Evolutionary conservation across 2,329 filamentous ascomycete species (phyloP).

Genomic region (Neonectria coccinea): DNA sequence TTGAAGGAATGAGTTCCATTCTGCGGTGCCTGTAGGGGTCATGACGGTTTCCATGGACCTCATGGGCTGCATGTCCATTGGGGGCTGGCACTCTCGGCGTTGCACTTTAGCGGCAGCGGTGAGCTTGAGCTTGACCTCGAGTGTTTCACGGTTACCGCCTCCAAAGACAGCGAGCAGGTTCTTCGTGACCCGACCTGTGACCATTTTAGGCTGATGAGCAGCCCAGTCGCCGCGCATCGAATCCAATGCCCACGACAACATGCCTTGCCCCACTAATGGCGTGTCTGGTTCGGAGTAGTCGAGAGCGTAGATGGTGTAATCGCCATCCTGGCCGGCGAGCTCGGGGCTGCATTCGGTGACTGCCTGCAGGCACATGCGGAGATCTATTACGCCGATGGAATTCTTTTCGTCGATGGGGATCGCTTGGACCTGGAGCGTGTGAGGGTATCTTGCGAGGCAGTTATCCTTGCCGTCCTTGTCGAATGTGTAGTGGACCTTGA

Average conservation of each 20-base stretch:
- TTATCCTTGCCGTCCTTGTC: conserved; percentile 89
- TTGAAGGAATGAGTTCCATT: conserved; percentile 84
- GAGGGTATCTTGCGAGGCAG: conserved; percentile 87
- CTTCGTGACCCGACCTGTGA: conserved; percentile 91
- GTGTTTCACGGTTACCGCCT: conserved; percentile 84
- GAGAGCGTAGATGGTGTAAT: conserved; percentile 97
- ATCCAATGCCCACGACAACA: conserved; percentile 86
- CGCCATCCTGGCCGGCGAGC: conserved; percentile 74
- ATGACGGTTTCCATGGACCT: conserved; percentile 52
- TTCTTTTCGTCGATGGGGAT: conserved; percentile 82
- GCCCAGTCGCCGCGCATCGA: conserved; percentile 52
- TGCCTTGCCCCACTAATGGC: conserved; percentile 93
- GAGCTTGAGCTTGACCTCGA: conserved; percentile 92
- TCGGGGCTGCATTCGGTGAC: conserved; percentile 86
- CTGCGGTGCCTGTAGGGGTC: conserved; percentile 71
- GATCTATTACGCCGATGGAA: conserved; percentile 87
- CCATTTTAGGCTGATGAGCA: conserved; percentile 74
- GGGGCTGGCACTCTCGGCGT: conserved; percentile 44
- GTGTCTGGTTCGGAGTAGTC: conserved; percentile 96
- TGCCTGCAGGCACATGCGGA: conserved; percentile 87
- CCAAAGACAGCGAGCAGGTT: conserved; percentile 87
- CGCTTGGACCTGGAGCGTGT: conserved; percentile 82
- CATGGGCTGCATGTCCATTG: conserved; percentile 40
- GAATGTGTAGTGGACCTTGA: conserved; percentile 98
- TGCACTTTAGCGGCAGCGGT: conserved; percentile 76